phyloP scores from a whole-genome alignment of 78 protist genomes.

The Dictyostelium brefeldianum region DNA sequence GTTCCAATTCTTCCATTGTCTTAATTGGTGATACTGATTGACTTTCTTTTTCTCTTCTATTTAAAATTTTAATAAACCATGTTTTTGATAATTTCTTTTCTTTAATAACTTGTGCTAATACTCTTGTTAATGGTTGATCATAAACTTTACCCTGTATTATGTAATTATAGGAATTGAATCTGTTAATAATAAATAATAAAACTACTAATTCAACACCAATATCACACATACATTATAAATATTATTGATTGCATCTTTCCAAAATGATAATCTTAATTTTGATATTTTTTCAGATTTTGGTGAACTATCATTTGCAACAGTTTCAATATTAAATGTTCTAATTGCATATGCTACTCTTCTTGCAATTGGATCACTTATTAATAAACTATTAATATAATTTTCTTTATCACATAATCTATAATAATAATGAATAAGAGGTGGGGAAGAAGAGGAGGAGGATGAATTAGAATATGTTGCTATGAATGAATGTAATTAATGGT shows the following conservation, averaged over 20 bases:
- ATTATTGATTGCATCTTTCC: conserved; percentile 81
- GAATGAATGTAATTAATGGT: no score
- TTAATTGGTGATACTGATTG: conserved; percentile 27
- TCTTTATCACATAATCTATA: conserved; percentile 54
- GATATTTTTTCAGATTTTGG: conserved; percentile 51
- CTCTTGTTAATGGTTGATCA: conserved; percentile 80
- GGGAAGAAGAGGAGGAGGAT: background rate
- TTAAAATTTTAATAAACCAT: conserved; percentile 68
- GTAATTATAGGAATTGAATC: background rate
- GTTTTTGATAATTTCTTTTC: conserved; percentile 69
- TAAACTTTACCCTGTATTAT: conserved; percentile 59
- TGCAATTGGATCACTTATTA: conserved; percentile 31
- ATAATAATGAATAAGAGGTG: background rate
- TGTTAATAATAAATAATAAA: background rate
- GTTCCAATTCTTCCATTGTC: conserved; percentile 64
- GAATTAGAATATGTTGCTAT: background rate
- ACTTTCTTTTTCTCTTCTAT: conserved; percentile 63
- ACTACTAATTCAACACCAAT: background rate
- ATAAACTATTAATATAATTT: conserved; percentile 41
- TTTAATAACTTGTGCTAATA: conserved; percentile 69
- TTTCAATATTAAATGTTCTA: conserved; percentile 71
- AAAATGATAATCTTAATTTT: conserved; percentile 49
- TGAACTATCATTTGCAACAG: conserved; percentile 29
- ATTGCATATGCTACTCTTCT: conserved; percentile 55
- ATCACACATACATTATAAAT: conserved; percentile 52